These are phyloP conservation scores for Cryptomeria japonica DNA, from an alignment of 75 land plant species.

Conservation along the genomic window DNA sequence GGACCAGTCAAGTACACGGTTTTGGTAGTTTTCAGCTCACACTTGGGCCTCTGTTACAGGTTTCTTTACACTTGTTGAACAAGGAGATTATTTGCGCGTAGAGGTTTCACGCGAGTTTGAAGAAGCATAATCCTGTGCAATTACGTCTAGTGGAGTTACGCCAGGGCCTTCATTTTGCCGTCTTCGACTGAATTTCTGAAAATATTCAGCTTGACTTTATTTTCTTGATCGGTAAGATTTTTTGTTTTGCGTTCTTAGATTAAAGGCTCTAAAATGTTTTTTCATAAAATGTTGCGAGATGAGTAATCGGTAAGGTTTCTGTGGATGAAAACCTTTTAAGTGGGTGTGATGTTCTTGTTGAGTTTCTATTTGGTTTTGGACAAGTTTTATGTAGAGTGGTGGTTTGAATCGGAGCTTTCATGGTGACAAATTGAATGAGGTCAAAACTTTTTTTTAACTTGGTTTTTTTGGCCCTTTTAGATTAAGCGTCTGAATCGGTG, in stretches of 20 bases:
- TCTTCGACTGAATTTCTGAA: background rate
- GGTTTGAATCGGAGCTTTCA: background rate
- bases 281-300: too few species aligned
- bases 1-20: background rate
- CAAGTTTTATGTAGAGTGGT: background rate
- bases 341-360: background rate
- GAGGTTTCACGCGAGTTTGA: background rate
- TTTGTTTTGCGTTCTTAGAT: too few species aligned
- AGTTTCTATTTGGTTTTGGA: background rate
- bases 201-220: background rate
- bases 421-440: background rate
- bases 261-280: too few species aligned
- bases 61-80: background rate
- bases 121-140: background rate
- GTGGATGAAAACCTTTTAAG: background rate
- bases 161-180: background rate
- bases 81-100: background rate
- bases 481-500: background rate
- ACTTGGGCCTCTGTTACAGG: background rate
- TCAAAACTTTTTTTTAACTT: background rate
- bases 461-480: background rate
- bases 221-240: too few species aligned
- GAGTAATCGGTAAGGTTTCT: background rate
- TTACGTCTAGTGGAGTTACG: background rate
- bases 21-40: background rate